Evolutionary conservation across 306 rosid species (phyloP), one percentile per base, ranked within the genome.

Genomic region (Ceratonia siliqua): DNA sequence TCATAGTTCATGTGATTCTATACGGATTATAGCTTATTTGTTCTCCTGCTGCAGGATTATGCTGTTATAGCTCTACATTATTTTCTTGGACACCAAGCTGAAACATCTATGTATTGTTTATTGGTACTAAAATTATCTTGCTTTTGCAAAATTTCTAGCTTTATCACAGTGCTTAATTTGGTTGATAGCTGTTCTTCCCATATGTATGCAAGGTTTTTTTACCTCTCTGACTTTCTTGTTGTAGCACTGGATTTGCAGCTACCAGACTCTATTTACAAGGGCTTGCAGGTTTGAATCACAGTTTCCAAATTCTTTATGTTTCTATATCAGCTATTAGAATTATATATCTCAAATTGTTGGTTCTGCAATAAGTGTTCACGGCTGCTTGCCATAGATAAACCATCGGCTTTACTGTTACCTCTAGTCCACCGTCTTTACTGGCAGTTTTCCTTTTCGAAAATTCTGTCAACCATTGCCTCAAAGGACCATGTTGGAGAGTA

Each of bases 241-340:
- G 79, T 64, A 94, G 99, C 96, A 83, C 76, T 92, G 97, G 99
- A 79, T 94, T 81, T 87, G 96, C 86, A 82, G 93, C 92, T 90
- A 90, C 75, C 96, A 87, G 74, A 82, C 82, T 82, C 67, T 94
- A 57, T 90, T 88, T 85, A 79, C 89, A 70, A 91, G 79, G 81
- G 70, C 79, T 69, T 94, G 97, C 96, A 91, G 97, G 98, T 92
- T 63, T 15, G 41, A n/a, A 70, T 74, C n/a, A 39, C 71, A 39
- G 17, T 71, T 62, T 78, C 62, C 70, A 55, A 42, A 30, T 59
- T 17, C 25, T 70, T 62, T 28, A 13, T 13, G 36, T 65, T 81
- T 83, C 69, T 48, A 2, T 76, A n/a, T 75, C 72, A 8, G 27
- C 15, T 65, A 45, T 73, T 75, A 10, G 24, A 61, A 71, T 66